These are phyloP conservation scores for Xylariaceae sp. DNA, from an alignment of 2,329 filamentous ascomycete genomes.

Conservation along the genomic window DNA sequence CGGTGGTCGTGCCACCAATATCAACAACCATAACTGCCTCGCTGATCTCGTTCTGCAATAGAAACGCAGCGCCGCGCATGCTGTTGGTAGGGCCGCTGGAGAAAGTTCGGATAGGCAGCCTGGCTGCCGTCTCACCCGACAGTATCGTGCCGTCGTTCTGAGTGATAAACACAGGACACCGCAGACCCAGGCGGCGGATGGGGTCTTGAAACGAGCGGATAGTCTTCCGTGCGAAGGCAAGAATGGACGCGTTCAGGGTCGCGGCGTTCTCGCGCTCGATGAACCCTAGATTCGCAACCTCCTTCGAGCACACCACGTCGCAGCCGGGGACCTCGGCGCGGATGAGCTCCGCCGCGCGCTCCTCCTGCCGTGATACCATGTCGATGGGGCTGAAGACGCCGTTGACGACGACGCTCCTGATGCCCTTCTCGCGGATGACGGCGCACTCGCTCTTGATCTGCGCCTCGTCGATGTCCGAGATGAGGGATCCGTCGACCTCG, in stretches of 20 bases:
- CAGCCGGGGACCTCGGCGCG: conserved; percentile 46
- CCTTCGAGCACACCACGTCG: conserved; percentile 57
- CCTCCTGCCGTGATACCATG: conserved; percentile 54
- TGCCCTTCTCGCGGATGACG: conserved; percentile 48
- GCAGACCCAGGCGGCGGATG: conserved; percentile 54
- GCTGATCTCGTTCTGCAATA: conserved; percentile 47
- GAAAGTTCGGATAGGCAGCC: conserved; percentile 66
- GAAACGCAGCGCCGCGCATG: conserved; percentile 66
- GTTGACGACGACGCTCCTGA: conserved; percentile 54
- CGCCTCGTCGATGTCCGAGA: conserved; percentile 50
- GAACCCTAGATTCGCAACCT: conserved; percentile 60
- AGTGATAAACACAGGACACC: conserved; percentile 64
- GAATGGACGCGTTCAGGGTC: conserved; percentile 67
- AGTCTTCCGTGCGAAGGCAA: conserved; percentile 61
- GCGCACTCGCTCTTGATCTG: conserved; percentile 49
- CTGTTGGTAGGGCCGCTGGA: conserved; percentile 69
- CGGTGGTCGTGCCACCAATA: conserved; percentile 70
- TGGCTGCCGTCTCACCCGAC: conserved; percentile 57
- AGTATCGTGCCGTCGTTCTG: conserved; percentile 69
- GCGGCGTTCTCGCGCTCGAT: conserved; percentile 69
- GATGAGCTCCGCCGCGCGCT: conserved; percentile 52
- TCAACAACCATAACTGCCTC: conserved; percentile 65
- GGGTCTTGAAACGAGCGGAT: conserved; percentile 62
- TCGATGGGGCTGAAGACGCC: conserved; percentile 62
- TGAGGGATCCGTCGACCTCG: conserved; percentile 56